These are phyloP conservation scores for Daldinia loculata DNA, from an alignment of 495 filamentous ascomycete species.

Conservation along the genomic window DNA sequence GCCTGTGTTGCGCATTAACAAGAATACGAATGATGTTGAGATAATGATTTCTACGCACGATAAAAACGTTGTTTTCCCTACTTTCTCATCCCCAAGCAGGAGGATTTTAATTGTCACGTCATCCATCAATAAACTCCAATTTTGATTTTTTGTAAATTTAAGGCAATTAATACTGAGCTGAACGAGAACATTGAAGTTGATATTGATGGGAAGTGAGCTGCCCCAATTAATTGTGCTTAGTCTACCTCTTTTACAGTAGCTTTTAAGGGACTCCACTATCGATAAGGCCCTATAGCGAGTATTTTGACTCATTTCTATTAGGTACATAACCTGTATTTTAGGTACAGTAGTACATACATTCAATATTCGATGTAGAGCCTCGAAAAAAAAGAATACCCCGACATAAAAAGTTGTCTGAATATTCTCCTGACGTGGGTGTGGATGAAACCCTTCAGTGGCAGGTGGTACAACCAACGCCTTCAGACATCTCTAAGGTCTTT, in stretches of 20 bases:
- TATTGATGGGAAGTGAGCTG: neutral
- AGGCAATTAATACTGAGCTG: neutral
- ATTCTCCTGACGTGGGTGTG: conserved; percentile 11
- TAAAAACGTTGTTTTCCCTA: conserved; percentile 88
- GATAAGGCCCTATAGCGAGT: conserved; percentile 28
- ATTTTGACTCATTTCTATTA: conserved; percentile 19
- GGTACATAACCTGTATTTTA: neutral
- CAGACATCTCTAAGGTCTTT: conserved; percentile 16
- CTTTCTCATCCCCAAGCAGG: conserved; percentile 79
- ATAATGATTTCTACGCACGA: conserved; percentile 67
- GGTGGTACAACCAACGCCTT: conserved; percentile 35
- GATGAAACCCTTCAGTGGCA: conserved; percentile 33
- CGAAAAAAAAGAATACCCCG: conserved; percentile 6
- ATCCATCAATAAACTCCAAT: conserved; percentile 47
- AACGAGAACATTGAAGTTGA: neutral
- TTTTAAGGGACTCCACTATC: conserved; percentile 26
- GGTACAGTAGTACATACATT: neutral
- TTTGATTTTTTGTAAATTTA: conserved; percentile 1
- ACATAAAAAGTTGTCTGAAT: neutral
- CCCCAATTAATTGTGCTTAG: conserved; percentile 16
- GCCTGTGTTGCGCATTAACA: conserved; percentile 46
- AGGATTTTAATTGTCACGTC: conserved; percentile 70
- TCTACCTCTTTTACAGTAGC: conserved; percentile 10
- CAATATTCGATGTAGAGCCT: neutral
- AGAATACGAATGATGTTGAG: conserved; percentile 5